These are phyloP conservation scores for Boletellus emodensis DNA, from an alignment of 768 basidiomycete genomes.

Conservation along the genomic window DNA sequence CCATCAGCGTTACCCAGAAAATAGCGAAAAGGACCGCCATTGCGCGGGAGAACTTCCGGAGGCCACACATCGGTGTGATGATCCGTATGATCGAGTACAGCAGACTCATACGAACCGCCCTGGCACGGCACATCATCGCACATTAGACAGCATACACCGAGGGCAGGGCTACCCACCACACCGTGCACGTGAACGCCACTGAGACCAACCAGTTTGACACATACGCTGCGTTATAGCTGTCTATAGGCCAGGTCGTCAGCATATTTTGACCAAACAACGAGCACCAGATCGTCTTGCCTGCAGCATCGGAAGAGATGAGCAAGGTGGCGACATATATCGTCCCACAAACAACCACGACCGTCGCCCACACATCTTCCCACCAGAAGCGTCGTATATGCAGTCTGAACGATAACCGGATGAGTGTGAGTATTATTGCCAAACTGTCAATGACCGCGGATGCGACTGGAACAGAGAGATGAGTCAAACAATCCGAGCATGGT, in stretches of 20 bases:
- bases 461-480: background rate
- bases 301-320: too few species aligned
- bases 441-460: background rate
- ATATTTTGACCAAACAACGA: too few species aligned
- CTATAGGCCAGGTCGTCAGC: background rate
- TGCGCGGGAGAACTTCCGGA: background rate
- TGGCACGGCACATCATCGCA: background rate
- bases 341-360: background rate
- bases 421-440: background rate
- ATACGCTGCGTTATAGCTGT: background rate
- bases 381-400: slow-evolving; percentile 1
- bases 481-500: background rate
- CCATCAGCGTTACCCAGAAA: background rate
- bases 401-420: background rate
- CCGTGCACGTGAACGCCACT: background rate
- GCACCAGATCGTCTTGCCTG: background rate
- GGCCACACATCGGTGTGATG: background rate
- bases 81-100: background rate
- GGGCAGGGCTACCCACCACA: background rate
- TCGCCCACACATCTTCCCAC: slow-evolving; percentile 3
- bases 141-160: background rate
- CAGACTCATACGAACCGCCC: slow-evolving; percentile 6
- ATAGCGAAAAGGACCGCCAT: background rate
- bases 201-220: background rate
- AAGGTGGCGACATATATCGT: background rate